A percentile compares a stretch with the other conserved stretches of the same genome.
These are phyloP conservation scores for Kandelia obovata DNA, from an alignment of 345 rosid genomes.

Conservation along the genomic window DNA sequence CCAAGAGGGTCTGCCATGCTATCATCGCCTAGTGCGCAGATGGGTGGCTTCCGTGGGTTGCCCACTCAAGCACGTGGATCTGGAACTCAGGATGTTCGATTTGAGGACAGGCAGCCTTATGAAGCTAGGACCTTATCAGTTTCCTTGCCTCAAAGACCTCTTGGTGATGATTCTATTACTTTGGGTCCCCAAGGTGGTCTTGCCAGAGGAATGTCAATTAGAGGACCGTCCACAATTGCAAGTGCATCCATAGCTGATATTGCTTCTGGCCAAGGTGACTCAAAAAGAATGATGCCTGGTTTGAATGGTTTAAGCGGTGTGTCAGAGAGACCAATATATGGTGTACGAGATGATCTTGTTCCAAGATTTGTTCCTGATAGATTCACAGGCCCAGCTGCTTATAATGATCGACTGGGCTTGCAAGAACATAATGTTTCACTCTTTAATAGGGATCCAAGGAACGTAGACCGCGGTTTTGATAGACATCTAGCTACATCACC, in stretches of 20 bases:
- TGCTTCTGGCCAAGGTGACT: constrained; percentile 46
- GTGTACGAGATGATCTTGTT: constrained; percentile 45
- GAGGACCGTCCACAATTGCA: constrained; percentile 48
- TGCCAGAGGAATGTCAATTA: constrained; percentile 80
- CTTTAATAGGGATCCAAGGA: constrained; percentile 49
- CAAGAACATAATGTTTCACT: constrained; percentile 49
- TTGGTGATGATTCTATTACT: constrained; percentile 71
- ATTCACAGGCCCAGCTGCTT: constrained; percentile 41
- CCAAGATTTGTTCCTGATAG: constrained; percentile 50
- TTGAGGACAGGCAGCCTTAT: constrained; percentile 63
- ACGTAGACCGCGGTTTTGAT: constrained; percentile 45
- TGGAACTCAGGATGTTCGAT: constrained; percentile 66
- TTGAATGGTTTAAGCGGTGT: constrained; percentile 54
- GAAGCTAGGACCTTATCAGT: constrained; percentile 70
- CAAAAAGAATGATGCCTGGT: constrained; percentile 51
- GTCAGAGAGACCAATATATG: constrained; percentile 37
- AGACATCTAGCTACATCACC: constrained; percentile 47
- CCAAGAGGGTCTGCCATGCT: constrained; percentile 64
- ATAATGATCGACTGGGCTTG: constrained; percentile 37
- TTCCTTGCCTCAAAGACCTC: constrained; percentile 68
- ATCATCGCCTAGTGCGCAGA: constrained; percentile 62
- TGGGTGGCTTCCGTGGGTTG: constrained; percentile 66
- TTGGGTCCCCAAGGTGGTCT: constrained; percentile 99
- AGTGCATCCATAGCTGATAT: constrained; percentile 41
- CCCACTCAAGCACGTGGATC: constrained; percentile 60